Evolutionary conservation across 2,329 filamentous ascomycete species (phyloP).

Genomic region (Myrmaecium sp.): DNA sequence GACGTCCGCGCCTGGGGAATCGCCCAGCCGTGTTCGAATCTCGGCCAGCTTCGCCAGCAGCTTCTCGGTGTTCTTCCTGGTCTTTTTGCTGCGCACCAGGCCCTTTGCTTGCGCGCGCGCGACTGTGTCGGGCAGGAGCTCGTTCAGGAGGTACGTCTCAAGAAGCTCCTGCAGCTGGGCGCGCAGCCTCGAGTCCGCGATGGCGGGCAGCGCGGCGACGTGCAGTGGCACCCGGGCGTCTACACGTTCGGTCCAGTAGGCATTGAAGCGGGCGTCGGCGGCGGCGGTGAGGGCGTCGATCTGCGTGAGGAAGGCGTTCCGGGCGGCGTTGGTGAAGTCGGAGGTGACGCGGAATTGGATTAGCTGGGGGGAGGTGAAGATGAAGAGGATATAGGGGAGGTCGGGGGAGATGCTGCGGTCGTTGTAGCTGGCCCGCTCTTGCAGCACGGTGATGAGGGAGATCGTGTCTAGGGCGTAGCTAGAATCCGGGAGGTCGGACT

Average conservation of each 20-base stretch:
- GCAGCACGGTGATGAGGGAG: too few species aligned
- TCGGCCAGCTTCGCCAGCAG: slow-evolving; percentile 10
- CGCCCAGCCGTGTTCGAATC: too few species aligned
- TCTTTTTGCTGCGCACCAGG: slow-evolving; percentile 14
- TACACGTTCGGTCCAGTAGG: slow-evolving; percentile 17
- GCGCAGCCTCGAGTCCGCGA: slow-evolving; percentile 15
- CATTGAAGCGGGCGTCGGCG: slow-evolving; percentile 14
- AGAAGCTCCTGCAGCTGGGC: slow-evolving; percentile 18
- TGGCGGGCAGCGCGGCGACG: slow-evolving; percentile 8
- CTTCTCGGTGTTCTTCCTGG: slow-evolving; percentile 14
- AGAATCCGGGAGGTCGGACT: too few species aligned
- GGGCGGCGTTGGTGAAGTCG: slow-evolving; percentile 1
- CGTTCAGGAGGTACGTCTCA: slow-evolving; percentile 13
- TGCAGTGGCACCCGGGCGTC: slow-evolving; percentile 12
- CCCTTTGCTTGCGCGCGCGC: slow-evolving; percentile 15
- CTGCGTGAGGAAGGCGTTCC: slow-evolving; percentile 6
- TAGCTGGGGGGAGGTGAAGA: too few species aligned
- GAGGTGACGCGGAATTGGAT: too few species aligned
- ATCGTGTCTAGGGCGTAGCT: too few species aligned
- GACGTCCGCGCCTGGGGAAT: slow-evolving; percentile 5
- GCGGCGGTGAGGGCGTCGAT: slow-evolving; percentile 12
- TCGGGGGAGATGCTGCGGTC: too few species aligned
- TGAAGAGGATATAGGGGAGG: too few species aligned
- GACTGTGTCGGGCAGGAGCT: slow-evolving; percentile 16
- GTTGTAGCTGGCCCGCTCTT: too few species aligned